Evolutionary conservation across 2,329 filamentous ascomycete genomes (phyloP), one percentile per base, ranked within the genome.

Genomic region (Aspergillus fischeri): DNA sequence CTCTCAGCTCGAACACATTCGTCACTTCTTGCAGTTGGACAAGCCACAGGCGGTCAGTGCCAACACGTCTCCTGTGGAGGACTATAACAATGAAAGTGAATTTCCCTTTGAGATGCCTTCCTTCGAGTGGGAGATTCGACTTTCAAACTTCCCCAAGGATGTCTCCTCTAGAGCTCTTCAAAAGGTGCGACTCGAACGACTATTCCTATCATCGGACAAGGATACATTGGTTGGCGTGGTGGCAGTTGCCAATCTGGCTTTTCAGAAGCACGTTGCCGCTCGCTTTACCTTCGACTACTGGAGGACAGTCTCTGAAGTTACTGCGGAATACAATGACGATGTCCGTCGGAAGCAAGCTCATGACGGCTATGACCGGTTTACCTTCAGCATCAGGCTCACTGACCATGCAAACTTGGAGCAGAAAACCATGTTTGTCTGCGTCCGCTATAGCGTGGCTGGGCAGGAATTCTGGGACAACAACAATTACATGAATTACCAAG

Each of bases 401-500:
- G 94, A 99, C 70, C 87, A 92, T 67, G 90, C 91, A 48, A 93
- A 97, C 72, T 82, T 99, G 49, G 92, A 97, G 73, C 85, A 86
- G 63, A 97, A 97, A 82, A 96, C 92, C 0, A 81, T 99, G 70
- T 91, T 92, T 75, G 86, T 97, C 69, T 97, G 94, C 75, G 83
- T 97, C 52, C 89, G 91, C 52, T 99, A 97, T 75, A 85, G 79
- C 42, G 91, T 96, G 57, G 87, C 87, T 61, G 91, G 91, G 20
- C 83, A 88, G 60, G 93, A 97, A 67, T 90, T 86, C 74, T 99
- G 94, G 94, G 94, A 99, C 76, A 99, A 93, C 81, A 99, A 99
- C 73, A 80, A 81, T 65, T 79, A 81, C 29, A 84, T 86, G 75
- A 97, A 99, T 77, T 99, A 94, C 77, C 92, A 97, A 73, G 85